Base-by-base conservation (phyloP, 495 filamentous ascomycete species). In the Xylaria intraflava region DNA sequence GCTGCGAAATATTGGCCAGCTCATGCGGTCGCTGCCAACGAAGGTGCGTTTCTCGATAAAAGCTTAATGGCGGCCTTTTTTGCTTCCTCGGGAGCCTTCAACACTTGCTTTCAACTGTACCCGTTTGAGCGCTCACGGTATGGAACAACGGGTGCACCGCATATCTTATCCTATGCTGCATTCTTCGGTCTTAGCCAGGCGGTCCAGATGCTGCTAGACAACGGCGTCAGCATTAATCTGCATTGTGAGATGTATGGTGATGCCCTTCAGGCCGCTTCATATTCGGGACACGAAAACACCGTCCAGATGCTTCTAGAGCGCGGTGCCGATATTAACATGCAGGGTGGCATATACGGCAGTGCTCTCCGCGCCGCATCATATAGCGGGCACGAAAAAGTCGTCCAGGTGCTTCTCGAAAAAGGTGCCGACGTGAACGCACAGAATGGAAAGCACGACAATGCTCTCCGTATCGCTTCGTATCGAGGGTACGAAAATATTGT, bases 181-280 rank as follows among this genome's bases (percentile, higher is more conserved):
- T 29, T 4, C 5, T 29, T 29, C 9, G 27, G 27, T 29, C 27
- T 29, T 29, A 29, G 5, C 9, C 27, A 29, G 9, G 27, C 27
- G 9, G 57, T 72, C 10, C 46, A 56, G 29, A 50, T 61, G 17
- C 61, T 71, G 3, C 45, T 72, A 6, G 46, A 35, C 12, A 8
- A 35, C 12, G 65, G 65, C 14, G 65, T 65, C n/a, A 52, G 66
- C 46, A 41, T 65, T 11, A 66, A 69, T 42, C 46, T 46, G 4
- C 31, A 45, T 19, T 54, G 54, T 11, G 49, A 46, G 3, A 1
- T 12, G 10, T 44, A 31, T 40, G 51, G 54, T 8, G 58, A 46
- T 31, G 61, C 56, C 16, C 60, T 62, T 8, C 61, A 64, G 43
- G 61, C 58, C 9, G 61, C 61, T 35, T 35, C 31, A 35, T 35